Conservation (phyloP, 495 filamentous ascomycete genomes). For the Penicillium robsamsonii region DNA sequence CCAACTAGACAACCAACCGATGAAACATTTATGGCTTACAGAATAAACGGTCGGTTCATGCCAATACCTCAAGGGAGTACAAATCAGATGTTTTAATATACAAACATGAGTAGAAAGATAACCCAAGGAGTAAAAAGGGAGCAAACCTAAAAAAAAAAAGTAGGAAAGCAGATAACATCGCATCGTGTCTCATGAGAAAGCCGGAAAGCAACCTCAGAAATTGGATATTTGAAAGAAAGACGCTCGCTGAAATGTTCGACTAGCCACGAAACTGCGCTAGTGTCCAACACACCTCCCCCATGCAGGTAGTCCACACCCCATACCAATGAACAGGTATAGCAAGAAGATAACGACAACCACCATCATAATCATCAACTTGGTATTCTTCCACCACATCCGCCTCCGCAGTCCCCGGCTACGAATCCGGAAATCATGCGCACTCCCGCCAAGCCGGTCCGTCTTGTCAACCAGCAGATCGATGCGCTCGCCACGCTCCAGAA, state of each 20-base stretch:
- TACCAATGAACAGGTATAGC: slow-evolving; percentile 72
- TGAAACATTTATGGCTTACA: background rate
- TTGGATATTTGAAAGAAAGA: slow-evolving; percentile 11
- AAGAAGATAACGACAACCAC: slow-evolving; percentile 80
- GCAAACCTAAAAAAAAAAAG: background rate
- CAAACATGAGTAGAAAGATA: background rate
- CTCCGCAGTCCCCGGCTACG: slow-evolving; percentile 79
- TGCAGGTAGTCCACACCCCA: slow-evolving; percentile 70
- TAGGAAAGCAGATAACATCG: background rate
- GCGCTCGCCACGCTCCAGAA: slow-evolving; percentile 90
- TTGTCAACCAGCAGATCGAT: slow-evolving; percentile 97
- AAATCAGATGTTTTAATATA: slow-evolving; percentile 18
- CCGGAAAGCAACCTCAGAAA: slow-evolving; percentile 4
- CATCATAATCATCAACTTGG: slow-evolving; percentile 86
- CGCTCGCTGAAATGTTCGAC: slow-evolving; percentile 16
- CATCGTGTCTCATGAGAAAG: slow-evolving; percentile 21
- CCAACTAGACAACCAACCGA: background rate
- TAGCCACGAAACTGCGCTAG: slow-evolving; percentile 3
- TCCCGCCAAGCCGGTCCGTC: slow-evolving; percentile 85
- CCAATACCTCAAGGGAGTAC: background rate
- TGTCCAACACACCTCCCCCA: slow-evolving; percentile 52
- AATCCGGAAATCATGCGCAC: slow-evolving; percentile 85
- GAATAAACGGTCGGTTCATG: background rate
- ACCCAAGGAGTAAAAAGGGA: background rate
- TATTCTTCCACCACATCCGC: slow-evolving; percentile 99